Base-by-base conservation (phyloP, 176 grass and related monocot species). In the Avena sativa region DNA sequence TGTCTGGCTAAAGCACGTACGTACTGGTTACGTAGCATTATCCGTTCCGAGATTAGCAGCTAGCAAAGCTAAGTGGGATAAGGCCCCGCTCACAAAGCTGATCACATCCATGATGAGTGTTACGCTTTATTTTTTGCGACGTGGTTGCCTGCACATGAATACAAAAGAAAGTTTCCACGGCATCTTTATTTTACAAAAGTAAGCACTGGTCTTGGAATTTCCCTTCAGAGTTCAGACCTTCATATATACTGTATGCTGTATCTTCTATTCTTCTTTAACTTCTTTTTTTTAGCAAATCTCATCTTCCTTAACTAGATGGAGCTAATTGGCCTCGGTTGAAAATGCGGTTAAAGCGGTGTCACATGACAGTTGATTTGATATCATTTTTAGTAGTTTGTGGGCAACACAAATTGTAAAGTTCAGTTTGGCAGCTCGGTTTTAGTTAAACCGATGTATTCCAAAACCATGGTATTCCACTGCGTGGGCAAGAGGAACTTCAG, bases 101-200 rank as follows among this genome's bases (percentile, higher is more conserved):
- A 82, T 90, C 74, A 76, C 66, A 44, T 65, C 65, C 79, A 63
- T 83, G 84, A 58, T 83, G 20, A 30, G 28, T 71, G 71, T 44
- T 78, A 71, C 82, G 83, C 57, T 66, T 80, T 25, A 0, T 62
- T 25, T 62, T 12, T 62, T 25, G n/a, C 9, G 59, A 25, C 12
- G n/a, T 56, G 46, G 48, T 86, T n/a, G 34, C 65, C 78, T 15
- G 3, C 36, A 77, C 40, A 44, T 79, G 52, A 82, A 71, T 82
- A 32, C 60, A 86, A 90, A 71, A 55, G 62, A 82, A 62, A 78
- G 63, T 43, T 71, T 44, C 69, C 50, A 62, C 84, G 20, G 63
- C 43, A 19, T 17, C 84, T 86, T 86, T 86, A 10, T 79, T 82
- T 83, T n/a, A 26, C 43, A 43, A 82, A 90, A 90, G 80, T 36